Percentiles rank a stretch among this genome's conserved stretches.
These are phyloP conservation scores for Terfezia boudieri DNA, from an alignment of 495 filamentous ascomycete genomes.

Conservation along the genomic window DNA sequence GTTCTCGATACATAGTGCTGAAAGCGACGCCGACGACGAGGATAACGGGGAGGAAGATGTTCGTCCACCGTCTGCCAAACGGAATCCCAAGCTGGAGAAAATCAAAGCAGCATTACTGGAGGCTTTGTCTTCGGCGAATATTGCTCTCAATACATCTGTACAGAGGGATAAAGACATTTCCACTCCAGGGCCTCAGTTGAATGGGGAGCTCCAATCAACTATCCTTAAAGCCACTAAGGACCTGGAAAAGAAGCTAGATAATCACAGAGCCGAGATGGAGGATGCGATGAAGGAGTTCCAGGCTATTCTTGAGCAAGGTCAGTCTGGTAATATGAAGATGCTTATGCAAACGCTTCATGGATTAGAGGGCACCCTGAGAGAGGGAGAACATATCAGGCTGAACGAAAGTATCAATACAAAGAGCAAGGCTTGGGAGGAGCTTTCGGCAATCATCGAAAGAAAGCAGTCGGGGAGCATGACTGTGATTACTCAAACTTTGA, in stretches of 20 bases:
- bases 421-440: neutral
- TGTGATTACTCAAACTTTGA: neutral
- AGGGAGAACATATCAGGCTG: neutral
- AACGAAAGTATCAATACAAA: neutral
- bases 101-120: constrained; percentile 62
- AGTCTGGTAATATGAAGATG: neutral
- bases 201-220: neutral
- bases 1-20: constrained; percentile 39
- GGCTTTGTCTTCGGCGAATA: constrained; percentile 28
- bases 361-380: neutral
- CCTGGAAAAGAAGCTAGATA: neutral
- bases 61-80: constrained; percentile 36
- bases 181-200: neutral
- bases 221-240: neutral
- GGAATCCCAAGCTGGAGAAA: constrained; percentile 61
- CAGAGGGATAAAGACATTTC: neutral
- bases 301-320: neutral
- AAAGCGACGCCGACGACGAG: constrained; percentile 87
- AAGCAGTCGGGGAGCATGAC: neutral
- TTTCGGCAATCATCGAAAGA: neutral
- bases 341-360: neutral
- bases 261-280: neutral
- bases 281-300: neutral
- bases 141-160: neutral
- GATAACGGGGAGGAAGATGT: constrained; percentile 44